Percentiles rank a stretch among this genome's conserved stretches.
These are phyloP conservation scores for Micractinium sp. DNA, from an alignment of 139 green algal species.

Conservation along the genomic window DNA sequence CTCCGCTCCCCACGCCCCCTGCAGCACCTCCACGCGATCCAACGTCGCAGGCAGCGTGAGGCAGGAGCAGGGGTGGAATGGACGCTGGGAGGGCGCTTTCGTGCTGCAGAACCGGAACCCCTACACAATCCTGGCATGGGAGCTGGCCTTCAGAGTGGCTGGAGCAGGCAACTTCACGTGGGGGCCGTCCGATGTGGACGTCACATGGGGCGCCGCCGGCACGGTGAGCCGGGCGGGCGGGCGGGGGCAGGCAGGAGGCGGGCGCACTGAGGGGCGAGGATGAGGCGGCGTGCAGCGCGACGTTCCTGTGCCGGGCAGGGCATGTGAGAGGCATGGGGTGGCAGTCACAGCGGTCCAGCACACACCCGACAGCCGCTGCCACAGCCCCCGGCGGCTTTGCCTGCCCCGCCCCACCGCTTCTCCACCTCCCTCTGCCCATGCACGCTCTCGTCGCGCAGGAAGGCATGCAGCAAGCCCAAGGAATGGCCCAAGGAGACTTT, in stretches of 20 bases:
- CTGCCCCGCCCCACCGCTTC: too few relatives aligned
- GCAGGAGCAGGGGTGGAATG: background rate
- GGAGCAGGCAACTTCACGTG: background rate
- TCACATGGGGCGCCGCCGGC: background rate
- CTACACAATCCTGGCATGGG: conserved; percentile 1
- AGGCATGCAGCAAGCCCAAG: too few relatives aligned
- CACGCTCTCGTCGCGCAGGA: too few relatives aligned
- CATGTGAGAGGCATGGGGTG: too few relatives aligned
- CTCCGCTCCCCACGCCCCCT: background rate
- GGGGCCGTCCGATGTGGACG: background rate
- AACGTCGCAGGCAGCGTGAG: background rate
- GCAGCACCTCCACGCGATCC: background rate
- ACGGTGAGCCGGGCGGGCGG: background rate
- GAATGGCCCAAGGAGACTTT: too few relatives aligned
- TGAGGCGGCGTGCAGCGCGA: too few relatives aligned
- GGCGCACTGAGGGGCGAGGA: too few relatives aligned
- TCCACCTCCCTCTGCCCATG: too few relatives aligned
- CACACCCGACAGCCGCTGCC: too few relatives aligned
- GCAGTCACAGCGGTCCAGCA: too few relatives aligned
- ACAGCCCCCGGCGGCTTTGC: background rate
- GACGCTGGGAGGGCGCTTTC: background rate
- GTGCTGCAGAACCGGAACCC: background rate
- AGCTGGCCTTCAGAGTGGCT: background rate
- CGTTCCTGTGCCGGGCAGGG: too few relatives aligned
- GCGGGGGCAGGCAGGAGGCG: too few relatives aligned